Conservation (phyloP, 805 yeast genomes). For the Nematodospora valgi region DNA sequence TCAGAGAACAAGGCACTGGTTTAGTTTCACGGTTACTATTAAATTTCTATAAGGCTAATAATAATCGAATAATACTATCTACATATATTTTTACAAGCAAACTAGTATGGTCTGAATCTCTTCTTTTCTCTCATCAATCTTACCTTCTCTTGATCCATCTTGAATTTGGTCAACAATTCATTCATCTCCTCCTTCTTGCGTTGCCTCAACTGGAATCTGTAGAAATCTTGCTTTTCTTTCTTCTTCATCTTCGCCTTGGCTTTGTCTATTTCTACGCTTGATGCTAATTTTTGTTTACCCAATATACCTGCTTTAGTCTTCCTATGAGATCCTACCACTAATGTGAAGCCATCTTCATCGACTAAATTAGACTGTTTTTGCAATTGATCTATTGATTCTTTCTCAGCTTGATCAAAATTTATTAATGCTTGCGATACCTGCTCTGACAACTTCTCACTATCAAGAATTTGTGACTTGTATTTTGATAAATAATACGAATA, state of each 20-base stretch:
- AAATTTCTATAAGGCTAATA: no score
- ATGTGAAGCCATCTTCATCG: slow-evolving; percentile 92
- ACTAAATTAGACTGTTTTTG: slow-evolving; percentile 57
- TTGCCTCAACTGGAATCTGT: slow-evolving; percentile 94
- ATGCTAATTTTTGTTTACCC: slow-evolving; percentile 48
- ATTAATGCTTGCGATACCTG: slow-evolving; percentile 60
- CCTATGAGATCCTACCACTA: slow-evolving; percentile 84
- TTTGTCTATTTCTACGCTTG: slow-evolving; percentile 33
- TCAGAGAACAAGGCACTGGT: neutral
- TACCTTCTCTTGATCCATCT: slow-evolving; percentile 86
- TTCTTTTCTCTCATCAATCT: slow-evolving; percentile 74
- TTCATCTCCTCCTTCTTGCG: slow-evolving; percentile 90
- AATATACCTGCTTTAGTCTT: slow-evolving; percentile 72
- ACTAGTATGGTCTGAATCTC: slow-evolving; percentile 78
- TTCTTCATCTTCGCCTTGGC: slow-evolving; percentile 54
- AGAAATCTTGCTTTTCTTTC: slow-evolving; percentile 85
- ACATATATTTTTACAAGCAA: no score
- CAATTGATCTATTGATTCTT: slow-evolving; percentile 52
- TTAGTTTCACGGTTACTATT: no score
- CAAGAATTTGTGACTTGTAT: slow-evolving; percentile 34
- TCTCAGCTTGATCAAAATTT: slow-evolving; percentile 70
- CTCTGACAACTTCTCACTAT: slow-evolving; percentile 49
- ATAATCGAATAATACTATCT: no score
- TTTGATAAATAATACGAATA: slow-evolving; percentile 43
- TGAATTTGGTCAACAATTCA: slow-evolving; percentile 76